Conservation (phyloP, 2,329 filamentous ascomycete genomes). For the Talaromyces rugulosus region DNA sequence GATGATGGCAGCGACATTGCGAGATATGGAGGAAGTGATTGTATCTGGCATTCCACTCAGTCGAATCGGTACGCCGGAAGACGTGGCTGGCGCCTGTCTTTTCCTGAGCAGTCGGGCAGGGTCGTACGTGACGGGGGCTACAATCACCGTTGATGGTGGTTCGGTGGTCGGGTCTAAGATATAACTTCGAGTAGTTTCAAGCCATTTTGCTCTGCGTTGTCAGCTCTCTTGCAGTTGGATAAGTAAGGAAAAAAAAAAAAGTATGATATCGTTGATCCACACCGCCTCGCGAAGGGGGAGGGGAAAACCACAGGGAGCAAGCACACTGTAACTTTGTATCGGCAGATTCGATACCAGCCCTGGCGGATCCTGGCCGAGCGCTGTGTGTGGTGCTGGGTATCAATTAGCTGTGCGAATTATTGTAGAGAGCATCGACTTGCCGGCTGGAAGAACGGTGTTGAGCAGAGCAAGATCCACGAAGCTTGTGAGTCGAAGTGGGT, state of each 20-base stretch:
- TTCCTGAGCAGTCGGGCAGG: constrained; percentile 67
- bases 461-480: neutral
- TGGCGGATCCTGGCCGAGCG: neutral
- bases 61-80: constrained; percentile 62
- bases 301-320: neutral
- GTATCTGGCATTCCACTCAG: constrained; percentile 59
- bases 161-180: constrained; percentile 38
- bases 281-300: neutral
- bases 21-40: constrained; percentile 47
- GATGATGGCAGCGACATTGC: constrained; percentile 52
- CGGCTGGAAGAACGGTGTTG: neutral
- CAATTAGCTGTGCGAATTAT: neutral
- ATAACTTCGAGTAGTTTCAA: constrained; percentile 19
- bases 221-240: neutral
- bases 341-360: neutral
- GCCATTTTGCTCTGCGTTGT: neutral
- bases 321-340: neutral
- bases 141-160: constrained; percentile 60
- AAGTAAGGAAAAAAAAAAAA: neutral
- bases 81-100: constrained; percentile 68
- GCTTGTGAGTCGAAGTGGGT: neutral
- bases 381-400: neutral
- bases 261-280: neutral
- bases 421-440: neutral
- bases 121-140: constrained; percentile 61